These are phyloP conservation scores for Dactylis glomerata DNA, from an alignment of 176 grass and related monocot species.

Conservation along the genomic window DNA sequence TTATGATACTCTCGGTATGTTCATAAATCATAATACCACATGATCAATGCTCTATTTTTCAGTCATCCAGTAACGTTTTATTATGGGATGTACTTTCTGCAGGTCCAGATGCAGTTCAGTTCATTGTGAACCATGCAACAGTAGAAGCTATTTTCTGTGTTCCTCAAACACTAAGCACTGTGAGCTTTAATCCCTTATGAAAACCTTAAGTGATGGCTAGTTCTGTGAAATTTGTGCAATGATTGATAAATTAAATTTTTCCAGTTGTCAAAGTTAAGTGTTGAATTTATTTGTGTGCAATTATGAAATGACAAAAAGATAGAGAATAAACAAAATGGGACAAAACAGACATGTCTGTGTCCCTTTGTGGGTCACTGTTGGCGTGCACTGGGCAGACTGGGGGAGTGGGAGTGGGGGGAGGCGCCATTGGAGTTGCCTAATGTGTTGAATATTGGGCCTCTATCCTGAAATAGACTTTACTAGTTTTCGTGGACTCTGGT, in stretches of 20 bases:
- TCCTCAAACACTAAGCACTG: slow-evolving; percentile 75
- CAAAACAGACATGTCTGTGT: too few relatives aligned
- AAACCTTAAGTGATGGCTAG: not conserved
- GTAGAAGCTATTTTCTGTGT: slow-evolving; percentile 92
- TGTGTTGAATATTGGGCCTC: not conserved
- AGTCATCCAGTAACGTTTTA: slow-evolving; percentile 7
- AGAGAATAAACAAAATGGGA: too few relatives aligned
- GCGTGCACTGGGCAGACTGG: too few relatives aligned
- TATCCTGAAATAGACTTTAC: not conserved
- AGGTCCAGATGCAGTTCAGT: slow-evolving; percentile 97
- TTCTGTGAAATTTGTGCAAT: too few relatives aligned
- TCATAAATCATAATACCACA: not conserved
- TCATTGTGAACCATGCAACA: slow-evolving; percentile 88
- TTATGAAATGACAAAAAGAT: too few relatives aligned
- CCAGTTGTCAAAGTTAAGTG: too few relatives aligned
- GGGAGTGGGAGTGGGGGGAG: too few relatives aligned
- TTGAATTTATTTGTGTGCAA: too few relatives aligned
- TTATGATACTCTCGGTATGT: slow-evolving; percentile 92
- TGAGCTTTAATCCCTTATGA: slow-evolving; percentile 49
- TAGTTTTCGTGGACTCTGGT: not conserved
- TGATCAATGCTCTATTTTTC: slow-evolving; percentile 1
- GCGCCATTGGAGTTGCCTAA: too few relatives aligned
- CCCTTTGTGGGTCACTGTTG: too few relatives aligned
- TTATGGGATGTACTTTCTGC: slow-evolving; percentile 34
- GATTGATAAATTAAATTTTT: too few relatives aligned